phyloP scores from a whole-genome alignment of 257 asterid species.

The Solanum boliviense region DNA sequence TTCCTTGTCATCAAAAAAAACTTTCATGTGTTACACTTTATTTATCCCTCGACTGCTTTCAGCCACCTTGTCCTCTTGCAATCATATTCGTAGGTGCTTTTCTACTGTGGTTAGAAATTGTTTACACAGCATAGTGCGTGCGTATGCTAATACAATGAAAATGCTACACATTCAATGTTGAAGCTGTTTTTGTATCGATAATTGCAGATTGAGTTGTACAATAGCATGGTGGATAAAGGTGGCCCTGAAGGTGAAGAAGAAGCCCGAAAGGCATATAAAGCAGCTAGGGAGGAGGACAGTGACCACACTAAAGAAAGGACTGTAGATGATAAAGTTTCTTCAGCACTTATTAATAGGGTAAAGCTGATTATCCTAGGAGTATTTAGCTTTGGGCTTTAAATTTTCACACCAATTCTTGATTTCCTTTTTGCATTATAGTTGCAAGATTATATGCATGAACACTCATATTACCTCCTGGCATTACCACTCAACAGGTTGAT shows the following conservation, averaged over 20 bases:
- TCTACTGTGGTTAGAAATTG: not conserved
- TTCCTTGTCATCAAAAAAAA: no score
- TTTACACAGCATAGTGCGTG: not conserved
- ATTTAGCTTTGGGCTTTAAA: not conserved
- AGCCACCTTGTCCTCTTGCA: not conserved
- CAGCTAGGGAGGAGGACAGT: slow-evolving; percentile 79
- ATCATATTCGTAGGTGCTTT: not conserved
- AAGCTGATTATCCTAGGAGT: slow-evolving; percentile 7
- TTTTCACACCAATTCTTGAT: not conserved
- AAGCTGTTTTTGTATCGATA: slow-evolving; percentile 1
- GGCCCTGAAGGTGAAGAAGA: slow-evolving; percentile 62
- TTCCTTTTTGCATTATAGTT: slow-evolving; percentile 1
- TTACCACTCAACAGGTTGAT: slow-evolving; percentile 59
- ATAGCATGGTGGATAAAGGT: slow-evolving; percentile 81
- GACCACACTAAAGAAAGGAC: slow-evolving; percentile 48
- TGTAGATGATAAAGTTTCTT: slow-evolving; percentile 65
- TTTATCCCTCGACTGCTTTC: not conserved
- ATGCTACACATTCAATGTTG: not conserved
- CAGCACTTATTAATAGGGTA: slow-evolving; percentile 89
- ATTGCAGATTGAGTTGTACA: slow-evolving; percentile 76
- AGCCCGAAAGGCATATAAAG: slow-evolving; percentile 73
- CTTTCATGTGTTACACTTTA: not conserved
- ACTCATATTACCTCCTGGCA: slow-evolving; percentile 7
- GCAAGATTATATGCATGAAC: not conserved
- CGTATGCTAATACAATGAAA: not conserved